Evolutionary conservation across 441 rosid genomes (phyloP).

Genomic region (Cnidoscolus chayamansa): DNA sequence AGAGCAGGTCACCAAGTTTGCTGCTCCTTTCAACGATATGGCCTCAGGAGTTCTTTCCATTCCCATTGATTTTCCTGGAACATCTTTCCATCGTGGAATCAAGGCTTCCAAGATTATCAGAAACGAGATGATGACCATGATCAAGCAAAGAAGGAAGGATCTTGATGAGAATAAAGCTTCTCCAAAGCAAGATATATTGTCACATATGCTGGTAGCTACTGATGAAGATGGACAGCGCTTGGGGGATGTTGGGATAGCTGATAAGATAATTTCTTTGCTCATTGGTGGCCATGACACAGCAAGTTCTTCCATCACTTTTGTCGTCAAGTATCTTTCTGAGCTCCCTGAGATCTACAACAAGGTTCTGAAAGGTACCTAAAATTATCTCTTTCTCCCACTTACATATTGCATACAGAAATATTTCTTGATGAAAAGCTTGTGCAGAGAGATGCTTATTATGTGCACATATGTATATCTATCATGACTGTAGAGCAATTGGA

Average conservation of each 20-base stretch:
- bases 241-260: slow-evolving; percentile 21
- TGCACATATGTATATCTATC: not conserved
- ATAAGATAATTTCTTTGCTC: slow-evolving; percentile 22
- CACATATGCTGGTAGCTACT: slow-evolving; percentile 16
- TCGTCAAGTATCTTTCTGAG: slow-evolving; percentile 27
- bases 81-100: not conserved
- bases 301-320: slow-evolving; percentile 19
- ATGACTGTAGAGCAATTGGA: slow-evolving; percentile 23
- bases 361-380: slow-evolving; percentile 14
- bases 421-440: not conserved
- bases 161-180: slow-evolving; percentile 22
- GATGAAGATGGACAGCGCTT: slow-evolving; percentile 21
- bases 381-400: not conserved
- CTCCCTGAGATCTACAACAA: slow-evolving; percentile 15
- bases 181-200: slow-evolving; percentile 19
- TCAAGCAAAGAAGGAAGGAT: slow-evolving; percentile 40
- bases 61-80: slow-evolving; percentile 6
- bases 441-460: too few species aligned
- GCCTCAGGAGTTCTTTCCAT: not conserved
- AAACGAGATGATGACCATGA: slow-evolving; percentile 36
- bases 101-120: slow-evolving; percentile 28
- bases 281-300: slow-evolving; percentile 29
- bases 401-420: not conserved
- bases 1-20: not conserved
- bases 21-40: not conserved